Conservation (phyloP, 2,329 filamentous ascomycete genomes). For the Exophiala bonariae region DNA sequence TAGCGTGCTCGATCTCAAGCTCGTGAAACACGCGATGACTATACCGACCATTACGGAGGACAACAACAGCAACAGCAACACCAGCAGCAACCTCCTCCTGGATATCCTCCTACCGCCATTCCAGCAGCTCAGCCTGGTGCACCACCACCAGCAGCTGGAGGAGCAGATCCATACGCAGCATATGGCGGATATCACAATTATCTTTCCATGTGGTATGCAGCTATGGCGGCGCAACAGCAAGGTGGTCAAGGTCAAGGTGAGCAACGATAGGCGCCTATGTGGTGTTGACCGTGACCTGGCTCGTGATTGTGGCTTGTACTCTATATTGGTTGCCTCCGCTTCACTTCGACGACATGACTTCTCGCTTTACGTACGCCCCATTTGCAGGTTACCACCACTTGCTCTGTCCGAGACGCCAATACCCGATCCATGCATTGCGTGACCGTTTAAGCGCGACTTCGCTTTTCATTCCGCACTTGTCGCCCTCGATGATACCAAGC, state of each 20-base stretch:
- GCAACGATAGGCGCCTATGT: slow-evolving; percentile 29
- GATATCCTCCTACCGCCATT: slow-evolving; percentile 29
- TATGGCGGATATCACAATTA: slow-evolving; percentile 85
- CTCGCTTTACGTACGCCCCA: slow-evolving; percentile 7
- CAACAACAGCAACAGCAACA: slow-evolving; percentile 50
- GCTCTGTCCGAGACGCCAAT: not conserved
- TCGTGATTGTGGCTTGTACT: slow-evolving; percentile 18
- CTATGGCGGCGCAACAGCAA: slow-evolving; percentile 55
- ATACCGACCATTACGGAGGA: slow-evolving; percentile 30
- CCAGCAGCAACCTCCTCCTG: slow-evolving; percentile 34
- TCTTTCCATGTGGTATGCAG: slow-evolving; percentile 77
- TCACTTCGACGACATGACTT: slow-evolving; percentile 17
- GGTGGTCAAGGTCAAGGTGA: slow-evolving; percentile 31
- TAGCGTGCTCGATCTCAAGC: slow-evolving; percentile 47
- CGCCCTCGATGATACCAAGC: not conserved
- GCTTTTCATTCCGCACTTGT: not conserved
- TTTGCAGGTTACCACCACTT: not conserved
- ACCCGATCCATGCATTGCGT: not conserved
- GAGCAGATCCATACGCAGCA: slow-evolving; percentile 70
- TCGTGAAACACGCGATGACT: slow-evolving; percentile 42
- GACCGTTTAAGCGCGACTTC: not conserved
- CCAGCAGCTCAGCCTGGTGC: slow-evolving; percentile 38
- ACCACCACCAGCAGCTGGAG: slow-evolving; percentile 53
- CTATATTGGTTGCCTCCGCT: slow-evolving; percentile 17
- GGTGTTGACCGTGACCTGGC: slow-evolving; percentile 24